These are phyloP conservation scores for Lenwebbia sp. DNA, from an alignment of 345 rosid species.

Conservation along the genomic window DNA sequence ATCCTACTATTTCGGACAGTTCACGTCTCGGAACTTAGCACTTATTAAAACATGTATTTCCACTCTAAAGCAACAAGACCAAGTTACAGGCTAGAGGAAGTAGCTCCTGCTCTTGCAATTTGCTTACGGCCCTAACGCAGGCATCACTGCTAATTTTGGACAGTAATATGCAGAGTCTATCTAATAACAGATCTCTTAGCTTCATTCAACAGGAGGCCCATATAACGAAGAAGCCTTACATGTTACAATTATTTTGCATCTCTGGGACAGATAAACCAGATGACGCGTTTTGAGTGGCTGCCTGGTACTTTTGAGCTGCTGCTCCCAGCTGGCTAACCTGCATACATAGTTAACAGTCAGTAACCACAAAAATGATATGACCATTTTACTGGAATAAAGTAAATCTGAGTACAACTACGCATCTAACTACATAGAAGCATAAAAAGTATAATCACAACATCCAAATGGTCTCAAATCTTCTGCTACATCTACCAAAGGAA, in stretches of 20 bases:
- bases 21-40: neutral
- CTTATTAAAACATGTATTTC: neutral
- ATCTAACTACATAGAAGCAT: neutral
- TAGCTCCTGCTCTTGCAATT: neutral
- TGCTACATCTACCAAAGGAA: neutral
- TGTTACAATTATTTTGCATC: slow-evolving; percentile 76
- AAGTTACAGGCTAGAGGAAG: neutral
- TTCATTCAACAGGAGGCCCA: neutral
- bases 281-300: slow-evolving; percentile 76
- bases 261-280: slow-evolving; percentile 69
- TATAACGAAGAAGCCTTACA: slow-evolving; percentile 33
- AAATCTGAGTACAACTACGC: neutral
- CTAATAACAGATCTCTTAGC: neutral
- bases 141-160: neutral
- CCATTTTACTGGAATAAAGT: neutral
- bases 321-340: slow-evolving; percentile 90
- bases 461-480: neutral
- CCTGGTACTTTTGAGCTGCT: slow-evolving; percentile 88
- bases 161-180: neutral
- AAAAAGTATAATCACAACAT: neutral
- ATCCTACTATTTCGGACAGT: neutral
- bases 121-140: neutral
- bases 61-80: neutral
- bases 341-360: slow-evolving; percentile 1
- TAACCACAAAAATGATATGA: neutral